phyloP scores from a whole-genome alignment of 306 rosid species.

The Inga laurina region DNA sequence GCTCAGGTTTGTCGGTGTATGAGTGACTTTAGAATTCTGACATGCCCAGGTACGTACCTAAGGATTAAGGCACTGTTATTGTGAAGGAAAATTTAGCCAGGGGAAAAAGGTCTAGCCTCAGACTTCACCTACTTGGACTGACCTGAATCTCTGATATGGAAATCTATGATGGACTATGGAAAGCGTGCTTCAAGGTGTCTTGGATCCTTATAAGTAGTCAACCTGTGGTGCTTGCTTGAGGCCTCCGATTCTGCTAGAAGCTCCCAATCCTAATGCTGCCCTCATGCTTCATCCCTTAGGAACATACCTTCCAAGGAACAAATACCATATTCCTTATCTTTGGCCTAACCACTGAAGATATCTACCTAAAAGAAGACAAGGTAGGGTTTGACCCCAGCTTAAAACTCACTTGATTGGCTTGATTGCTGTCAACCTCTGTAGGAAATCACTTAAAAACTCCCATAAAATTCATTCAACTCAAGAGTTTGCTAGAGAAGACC shows the following conservation, averaged over 20 bases:
- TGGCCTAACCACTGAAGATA: no score
- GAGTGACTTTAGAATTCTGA: not conserved
- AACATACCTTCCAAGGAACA: not conserved
- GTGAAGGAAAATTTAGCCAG: not conserved
- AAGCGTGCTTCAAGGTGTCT: not conserved
- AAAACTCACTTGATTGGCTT: no score
- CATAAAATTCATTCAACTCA: not conserved
- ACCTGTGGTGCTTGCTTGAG: not conserved
- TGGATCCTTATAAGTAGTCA: not conserved
- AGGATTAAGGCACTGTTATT: not conserved
- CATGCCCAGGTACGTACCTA: not conserved
- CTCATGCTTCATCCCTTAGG: not conserved
- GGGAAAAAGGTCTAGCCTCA: not conserved
- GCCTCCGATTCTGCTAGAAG: no score
- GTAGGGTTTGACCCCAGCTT: no score
- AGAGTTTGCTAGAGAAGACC: not conserved
- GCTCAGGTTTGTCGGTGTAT: not conserved
- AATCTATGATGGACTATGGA: not conserved
- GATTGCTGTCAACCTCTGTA: not conserved
- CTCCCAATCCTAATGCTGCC: not conserved
- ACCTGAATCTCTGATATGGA: not conserved
- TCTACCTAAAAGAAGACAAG: no score
- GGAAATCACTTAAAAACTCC: not conserved
- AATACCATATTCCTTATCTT: not conserved
- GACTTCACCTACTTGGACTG: not conserved